Conservation (phyloP, 2,329 filamentous ascomycete species). For the Diplodia sapinea region DNA sequence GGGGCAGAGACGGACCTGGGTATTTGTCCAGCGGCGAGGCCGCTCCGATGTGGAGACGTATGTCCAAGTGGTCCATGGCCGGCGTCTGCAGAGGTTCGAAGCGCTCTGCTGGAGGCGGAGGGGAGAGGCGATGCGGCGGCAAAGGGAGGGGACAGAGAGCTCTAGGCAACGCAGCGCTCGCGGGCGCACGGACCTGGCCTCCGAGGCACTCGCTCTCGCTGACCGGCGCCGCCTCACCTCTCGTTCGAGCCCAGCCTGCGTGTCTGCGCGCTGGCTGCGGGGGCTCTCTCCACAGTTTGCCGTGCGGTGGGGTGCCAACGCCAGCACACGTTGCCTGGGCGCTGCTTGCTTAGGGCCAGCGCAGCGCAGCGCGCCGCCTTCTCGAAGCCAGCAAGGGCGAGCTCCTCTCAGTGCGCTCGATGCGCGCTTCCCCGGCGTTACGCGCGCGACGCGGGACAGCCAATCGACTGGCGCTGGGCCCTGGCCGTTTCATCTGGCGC, state of each 20-base stretch:
- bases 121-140: slow-evolving; percentile 11
- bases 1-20: slow-evolving; percentile 42
- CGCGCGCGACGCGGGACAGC: slow-evolving; percentile 15
- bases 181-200: not conserved
- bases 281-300: not conserved
- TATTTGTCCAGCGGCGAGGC: slow-evolving; percentile 47
- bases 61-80: slow-evolving; percentile 37
- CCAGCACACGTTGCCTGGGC: not conserved
- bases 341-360: not conserved
- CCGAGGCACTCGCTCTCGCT: not conserved
- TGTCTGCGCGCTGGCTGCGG: not conserved
- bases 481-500: slow-evolving; percentile 26
- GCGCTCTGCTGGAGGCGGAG: slow-evolving; percentile 8
- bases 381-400: slow-evolving; percentile 14
- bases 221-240: slow-evolving; percentile 19
- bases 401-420: not conserved
- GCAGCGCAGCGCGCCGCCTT: slow-evolving; percentile 1
- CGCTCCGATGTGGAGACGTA: slow-evolving; percentile 45
- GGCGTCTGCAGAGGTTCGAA: slow-evolving; percentile 16
- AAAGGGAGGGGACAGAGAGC: slow-evolving; percentile 19
- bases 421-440: slow-evolving; percentile 13
- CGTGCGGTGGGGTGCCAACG: slow-evolving; percentile 1
- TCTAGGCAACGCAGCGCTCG: slow-evolving; percentile 13
- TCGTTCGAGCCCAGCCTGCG: not conserved
- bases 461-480: slow-evolving; percentile 17